Evolutionary conservation across 805 yeast species (phyloP).

Genomic region (Kluyveromyces starmeri): DNA sequence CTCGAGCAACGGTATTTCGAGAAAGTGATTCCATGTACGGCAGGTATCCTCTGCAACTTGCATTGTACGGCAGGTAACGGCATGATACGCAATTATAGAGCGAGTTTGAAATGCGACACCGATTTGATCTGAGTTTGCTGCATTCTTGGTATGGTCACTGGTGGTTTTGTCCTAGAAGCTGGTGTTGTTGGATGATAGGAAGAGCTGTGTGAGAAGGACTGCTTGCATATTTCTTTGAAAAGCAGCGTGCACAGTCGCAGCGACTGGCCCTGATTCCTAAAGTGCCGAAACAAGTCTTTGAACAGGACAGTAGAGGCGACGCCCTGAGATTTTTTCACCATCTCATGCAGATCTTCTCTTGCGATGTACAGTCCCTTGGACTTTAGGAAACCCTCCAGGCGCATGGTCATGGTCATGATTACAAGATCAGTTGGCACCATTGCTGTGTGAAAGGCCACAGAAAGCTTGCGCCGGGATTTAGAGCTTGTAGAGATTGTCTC

Average conservation of each 20-base stretch:
- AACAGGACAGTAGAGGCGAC: slow-evolving; percentile 31
- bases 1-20: too few relatives aligned
- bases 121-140: too few relatives aligned
- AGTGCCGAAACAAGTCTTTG: slow-evolving; percentile 36
- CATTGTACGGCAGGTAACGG: too few relatives aligned
- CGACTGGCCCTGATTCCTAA: slow-evolving; percentile 35
- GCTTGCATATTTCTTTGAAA: slow-evolving; percentile 30
- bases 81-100: too few relatives aligned
- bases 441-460: slow-evolving; percentile 35
- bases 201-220: too few relatives aligned
- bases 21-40: too few relatives aligned
- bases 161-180: too few relatives aligned
- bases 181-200: too few relatives aligned
- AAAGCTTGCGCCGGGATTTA: slow-evolving; percentile 31
- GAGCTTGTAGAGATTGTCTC: slow-evolving; percentile 32
- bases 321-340: slow-evolving; percentile 33
- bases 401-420: slow-evolving; percentile 30
- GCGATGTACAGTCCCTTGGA: slow-evolving; percentile 41
- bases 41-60: too few relatives aligned
- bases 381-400: slow-evolving; percentile 36
- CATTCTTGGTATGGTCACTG: too few relatives aligned
- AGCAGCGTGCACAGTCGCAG: slow-evolving; percentile 29
- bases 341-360: slow-evolving; percentile 30
- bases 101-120: too few relatives aligned
- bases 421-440: slow-evolving; percentile 31